Percentiles rank a stretch among this genome's conserved stretches.
Evolutionary conservation across 2,329 filamentous ascomycete genomes (phyloP).

Genomic region (Phyllosticta capitalensis): DNA sequence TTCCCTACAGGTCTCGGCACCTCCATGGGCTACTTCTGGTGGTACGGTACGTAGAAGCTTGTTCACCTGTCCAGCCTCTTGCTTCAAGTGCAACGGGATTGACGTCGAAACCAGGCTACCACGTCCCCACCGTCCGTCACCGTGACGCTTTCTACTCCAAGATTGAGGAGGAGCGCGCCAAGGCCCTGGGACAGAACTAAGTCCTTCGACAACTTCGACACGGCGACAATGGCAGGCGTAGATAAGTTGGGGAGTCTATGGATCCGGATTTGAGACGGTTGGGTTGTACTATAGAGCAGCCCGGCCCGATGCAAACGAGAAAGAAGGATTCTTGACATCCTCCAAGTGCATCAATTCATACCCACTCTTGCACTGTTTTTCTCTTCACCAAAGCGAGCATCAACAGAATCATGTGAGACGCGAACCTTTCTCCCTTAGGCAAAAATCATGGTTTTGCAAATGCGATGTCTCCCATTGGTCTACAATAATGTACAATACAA

Average conservation of each 20-base stretch:
- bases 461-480: background rate
- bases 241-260: background rate
- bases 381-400: background rate
- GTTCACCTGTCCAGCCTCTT: background rate
- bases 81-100: background rate
- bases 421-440: background rate
- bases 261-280: background rate
- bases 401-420: background rate
- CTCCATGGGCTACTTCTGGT: conserved; percentile 55
- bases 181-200: conserved; percentile 31
- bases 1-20: conserved; percentile 47
- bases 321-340: background rate
- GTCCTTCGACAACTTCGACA: conserved; percentile 1
- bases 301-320: background rate
- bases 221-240: background rate
- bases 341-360: background rate
- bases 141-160: conserved; percentile 55
- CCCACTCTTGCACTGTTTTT: background rate
- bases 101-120: conserved; percentile 36
- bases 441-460: background rate
- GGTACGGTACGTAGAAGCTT: conserved; percentile 43
- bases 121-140: conserved; percentile 54
- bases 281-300: background rate
- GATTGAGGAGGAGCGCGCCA: conserved; percentile 52
- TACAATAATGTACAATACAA: background rate